These are phyloP conservation scores for Fusarium sp. DNA, from an alignment of 2,329 filamentous ascomycete genomes.

Conservation along the genomic window DNA sequence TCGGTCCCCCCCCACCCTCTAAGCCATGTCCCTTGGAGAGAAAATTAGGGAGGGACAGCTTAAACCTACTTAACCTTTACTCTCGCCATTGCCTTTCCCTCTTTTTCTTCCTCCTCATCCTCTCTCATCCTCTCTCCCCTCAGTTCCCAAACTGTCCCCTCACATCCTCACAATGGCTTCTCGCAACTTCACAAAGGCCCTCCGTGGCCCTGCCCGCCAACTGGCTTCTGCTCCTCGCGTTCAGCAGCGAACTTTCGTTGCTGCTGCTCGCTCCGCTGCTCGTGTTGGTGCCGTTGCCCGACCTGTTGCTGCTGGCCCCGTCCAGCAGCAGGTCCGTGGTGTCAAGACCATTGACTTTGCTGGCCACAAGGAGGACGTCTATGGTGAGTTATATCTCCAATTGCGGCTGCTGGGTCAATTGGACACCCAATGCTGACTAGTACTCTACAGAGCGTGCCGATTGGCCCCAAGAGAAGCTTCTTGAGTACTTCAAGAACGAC, in stretches of 20 bases:
- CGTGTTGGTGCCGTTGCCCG: slow-evolving; percentile 62
- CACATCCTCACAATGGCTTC: slow-evolving; percentile 73
- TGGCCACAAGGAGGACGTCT: slow-evolving; percentile 92
- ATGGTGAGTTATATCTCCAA: slow-evolving; percentile 64
- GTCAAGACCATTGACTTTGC: slow-evolving; percentile 99
- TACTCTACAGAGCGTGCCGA: slow-evolving; percentile 83
- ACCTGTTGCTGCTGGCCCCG: slow-evolving; percentile 57
- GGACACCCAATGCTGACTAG: slow-evolving; percentile 36
- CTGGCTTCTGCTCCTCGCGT: slow-evolving; percentile 63
- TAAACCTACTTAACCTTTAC: slow-evolving; percentile 37
- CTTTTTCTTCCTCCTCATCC: slow-evolving; percentile 36
- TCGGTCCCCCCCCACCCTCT: slow-evolving; percentile 30
- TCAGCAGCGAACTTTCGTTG: slow-evolving; percentile 70
- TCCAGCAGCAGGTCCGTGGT: slow-evolving; percentile 81
- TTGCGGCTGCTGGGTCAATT: background rate
- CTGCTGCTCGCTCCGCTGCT: slow-evolving; percentile 65
- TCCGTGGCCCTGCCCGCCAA: slow-evolving; percentile 71
- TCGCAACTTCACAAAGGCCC: slow-evolving; percentile 74
- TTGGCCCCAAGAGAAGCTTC: slow-evolving; percentile 98
- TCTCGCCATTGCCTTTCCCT: slow-evolving; percentile 29
- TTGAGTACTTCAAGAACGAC: slow-evolving; percentile 99
- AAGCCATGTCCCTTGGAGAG: slow-evolving; percentile 15
- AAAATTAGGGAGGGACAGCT: slow-evolving; percentile 37
- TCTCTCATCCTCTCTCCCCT: slow-evolving; percentile 40
- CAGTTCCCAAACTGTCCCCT: slow-evolving; percentile 21